These are phyloP conservation scores for Metschnikowia lunata DNA, from an alignment of 805 yeast genomes.

Conservation along the genomic window DNA sequence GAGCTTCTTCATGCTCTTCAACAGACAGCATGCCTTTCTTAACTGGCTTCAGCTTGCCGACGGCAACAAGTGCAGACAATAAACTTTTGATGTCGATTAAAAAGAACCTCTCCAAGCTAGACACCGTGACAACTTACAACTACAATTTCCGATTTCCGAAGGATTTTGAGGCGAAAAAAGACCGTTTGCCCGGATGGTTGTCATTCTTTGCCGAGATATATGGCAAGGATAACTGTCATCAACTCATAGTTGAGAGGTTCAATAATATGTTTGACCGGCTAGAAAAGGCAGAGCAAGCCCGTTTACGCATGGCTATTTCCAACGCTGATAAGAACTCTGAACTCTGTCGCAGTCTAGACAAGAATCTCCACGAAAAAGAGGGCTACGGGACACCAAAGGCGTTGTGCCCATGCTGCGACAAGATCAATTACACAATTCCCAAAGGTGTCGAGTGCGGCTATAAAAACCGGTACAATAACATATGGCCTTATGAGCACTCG, in stretches of 20 bases:
- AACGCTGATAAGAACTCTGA: conserved; percentile 12
- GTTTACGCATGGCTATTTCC: conserved; percentile 32
- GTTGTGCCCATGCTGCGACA: conserved; percentile 41
- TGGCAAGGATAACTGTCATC: conserved; percentile 14
- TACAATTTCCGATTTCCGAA: conserved; percentile 24
- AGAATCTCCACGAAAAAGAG: conserved; percentile 13
- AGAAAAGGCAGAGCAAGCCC: conserved; percentile 36
- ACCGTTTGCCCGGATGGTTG: conserved; percentile 33
- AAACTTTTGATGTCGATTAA: conserved; percentile 35
- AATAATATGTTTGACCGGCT: conserved; percentile 32
- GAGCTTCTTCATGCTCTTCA: background rate
- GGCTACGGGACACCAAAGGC: conserved; percentile 37
- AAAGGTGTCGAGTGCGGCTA: conserved; percentile 73
- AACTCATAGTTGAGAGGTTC: conserved; percentile 23
- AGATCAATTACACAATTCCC: conserved; percentile 36
- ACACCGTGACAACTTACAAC: conserved; percentile 18
- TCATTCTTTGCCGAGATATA: conserved; percentile 19
- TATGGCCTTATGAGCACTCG: conserved; percentile 81
- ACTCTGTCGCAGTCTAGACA: conserved; percentile 5
- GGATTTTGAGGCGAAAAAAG: conserved; percentile 11
- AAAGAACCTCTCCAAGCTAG: conserved; percentile 27
- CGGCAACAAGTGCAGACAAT: conserved; percentile 33
- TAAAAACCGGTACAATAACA: conserved; percentile 85
- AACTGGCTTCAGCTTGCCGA: conserved; percentile 41
- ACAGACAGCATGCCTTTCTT: conserved; percentile 18